These are phyloP conservation scores for Fusarium musae DNA, from an alignment of 2,329 filamentous ascomycete genomes.

Conservation along the genomic window DNA sequence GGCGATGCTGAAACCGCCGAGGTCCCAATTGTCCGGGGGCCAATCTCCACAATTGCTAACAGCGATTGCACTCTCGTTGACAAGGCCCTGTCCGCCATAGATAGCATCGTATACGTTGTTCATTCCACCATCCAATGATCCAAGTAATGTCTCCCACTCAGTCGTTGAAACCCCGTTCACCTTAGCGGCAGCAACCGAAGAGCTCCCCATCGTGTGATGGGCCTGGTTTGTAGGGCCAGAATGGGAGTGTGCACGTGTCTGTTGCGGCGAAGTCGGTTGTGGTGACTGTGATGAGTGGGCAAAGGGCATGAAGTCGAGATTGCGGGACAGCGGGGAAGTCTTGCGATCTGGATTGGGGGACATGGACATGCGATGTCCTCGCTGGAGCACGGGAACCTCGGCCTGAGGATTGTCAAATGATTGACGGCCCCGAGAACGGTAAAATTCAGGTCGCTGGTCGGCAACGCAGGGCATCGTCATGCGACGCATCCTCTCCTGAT, in stretches of 20 bases:
- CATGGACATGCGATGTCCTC: conserved; percentile 61
- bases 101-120: conserved; percentile 88
- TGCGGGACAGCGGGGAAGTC: conserved; percentile 46
- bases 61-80: conserved; percentile 58
- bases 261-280: conserved; percentile 61
- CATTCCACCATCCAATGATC: conserved; percentile 81
- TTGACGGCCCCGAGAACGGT: conserved; percentile 56
- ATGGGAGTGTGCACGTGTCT: conserved; percentile 53
- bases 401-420: conserved; percentile 60
- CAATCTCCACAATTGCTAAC: conserved; percentile 58
- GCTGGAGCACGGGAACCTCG: conserved; percentile 48
- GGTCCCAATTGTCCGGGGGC: conserved; percentile 69
- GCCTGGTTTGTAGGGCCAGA: conserved; percentile 31
- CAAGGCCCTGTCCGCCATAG: conserved; percentile 72
- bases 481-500: conserved; percentile 68
- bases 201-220: conserved; percentile 45
- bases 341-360: conserved; percentile 50
- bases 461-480: conserved; percentile 62
- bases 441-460: conserved; percentile 50
- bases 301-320: conserved; percentile 70
- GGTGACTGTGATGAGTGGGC: conserved; percentile 58
- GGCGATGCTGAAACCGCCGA: conserved; percentile 61
- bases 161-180: conserved; percentile 64
- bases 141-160: conserved; percentile 86
- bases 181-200: conserved; percentile 44